Base-by-base conservation (phyloP, 179 eudicot species). In the Amaranthus tricolor region DNA sequence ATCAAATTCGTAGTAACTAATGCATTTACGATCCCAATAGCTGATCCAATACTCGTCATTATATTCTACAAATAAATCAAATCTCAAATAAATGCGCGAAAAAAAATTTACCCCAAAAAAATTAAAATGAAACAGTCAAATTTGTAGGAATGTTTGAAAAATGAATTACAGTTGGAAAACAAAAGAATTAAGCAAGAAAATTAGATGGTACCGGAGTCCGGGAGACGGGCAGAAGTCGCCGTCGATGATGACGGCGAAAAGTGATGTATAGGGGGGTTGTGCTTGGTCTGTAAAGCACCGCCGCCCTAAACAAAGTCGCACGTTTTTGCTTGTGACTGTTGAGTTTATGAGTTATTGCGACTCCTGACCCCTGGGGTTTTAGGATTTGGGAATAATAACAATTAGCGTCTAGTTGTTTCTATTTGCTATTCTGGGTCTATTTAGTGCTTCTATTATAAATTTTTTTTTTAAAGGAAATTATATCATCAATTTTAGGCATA, bases 191-290 rank as follows among this genome's bases (percentile, higher is more conserved):
- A 61, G 15, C 19, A 63, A 13, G 50, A 7, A 9, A n/a, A 47
- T n/a, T 3, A 44, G 3, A 44, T 43, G 21, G 52, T 31, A 31
- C 40, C 40, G 0, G 51, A 45, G 16, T 45, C 69, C 69, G 9
- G 9, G 54, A 44, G 16, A 31, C 43, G 7, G 11, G 69, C 15
- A 24, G 24, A 5, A 47, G 11, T 3, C 69, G 69, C 69, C 54
- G 69, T 47, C 53, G 31, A 45, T 14, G 69, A 53, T 66, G 69
- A 66, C 54, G 69, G 69, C 54, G 53, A 24, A n/a, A 16, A 48
- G 13, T 3, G 69, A 17, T 45, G 69, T n/a, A 53, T 31, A 53
- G 54, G 31, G 69, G 53, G 9, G 19, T 7, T 15, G 52, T 66
- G 21, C 8, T 14, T 12, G 1, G 44, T 63, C 19, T 14, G 59